Percentiles rank a stretch among this genome's conserved stretches.
These are phyloP conservation scores for Jatropha podagrica DNA, from an alignment of 441 rosid species.

Conservation along the genomic window DNA sequence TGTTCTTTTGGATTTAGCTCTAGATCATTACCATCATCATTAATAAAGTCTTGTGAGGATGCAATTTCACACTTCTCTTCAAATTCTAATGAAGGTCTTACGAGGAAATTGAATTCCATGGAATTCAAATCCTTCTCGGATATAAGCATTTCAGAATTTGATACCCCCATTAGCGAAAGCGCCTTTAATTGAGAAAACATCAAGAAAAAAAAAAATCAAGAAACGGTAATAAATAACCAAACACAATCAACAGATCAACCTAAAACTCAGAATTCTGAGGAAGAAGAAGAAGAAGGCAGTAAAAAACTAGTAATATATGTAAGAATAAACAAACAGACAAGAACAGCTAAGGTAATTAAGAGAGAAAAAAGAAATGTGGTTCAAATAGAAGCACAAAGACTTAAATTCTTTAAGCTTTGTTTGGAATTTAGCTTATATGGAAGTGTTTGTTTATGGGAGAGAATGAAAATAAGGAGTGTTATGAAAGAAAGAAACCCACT, in stretches of 20 bases:
- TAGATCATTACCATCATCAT: conserved; percentile 5
- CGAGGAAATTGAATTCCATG: conserved; percentile 44
- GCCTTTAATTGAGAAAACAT: conserved; percentile 32
- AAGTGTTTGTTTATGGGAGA: conserved; percentile 14
- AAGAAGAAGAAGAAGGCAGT: background rate
- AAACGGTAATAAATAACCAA: background rate
- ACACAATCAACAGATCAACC: too few relatives aligned
- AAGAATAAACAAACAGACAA: too few relatives aligned
- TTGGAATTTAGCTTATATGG: conserved; percentile 31
- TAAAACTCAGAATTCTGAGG: background rate
- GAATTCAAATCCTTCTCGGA: conserved; percentile 44
- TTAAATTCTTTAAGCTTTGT: conserved; percentile 18
- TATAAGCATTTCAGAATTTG: conserved; percentile 42
- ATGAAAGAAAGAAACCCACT: conserved; percentile 32
- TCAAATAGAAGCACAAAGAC: background rate
- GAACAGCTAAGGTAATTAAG: background rate
- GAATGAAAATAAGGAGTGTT: conserved; percentile 12
- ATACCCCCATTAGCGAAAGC: conserved; percentile 32
- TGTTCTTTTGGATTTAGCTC: background rate
- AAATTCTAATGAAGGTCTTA: conserved; percentile 33
- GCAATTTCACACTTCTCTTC: conserved; percentile 27
- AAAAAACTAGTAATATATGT: background rate
- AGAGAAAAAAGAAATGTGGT: background rate
- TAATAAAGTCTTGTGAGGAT: conserved; percentile 3
- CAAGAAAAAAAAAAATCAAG: conserved; percentile 3